phyloP scores from a whole-genome alignment of 768 basidiomycete genomes.

The Lentinula raphanica region DNA sequence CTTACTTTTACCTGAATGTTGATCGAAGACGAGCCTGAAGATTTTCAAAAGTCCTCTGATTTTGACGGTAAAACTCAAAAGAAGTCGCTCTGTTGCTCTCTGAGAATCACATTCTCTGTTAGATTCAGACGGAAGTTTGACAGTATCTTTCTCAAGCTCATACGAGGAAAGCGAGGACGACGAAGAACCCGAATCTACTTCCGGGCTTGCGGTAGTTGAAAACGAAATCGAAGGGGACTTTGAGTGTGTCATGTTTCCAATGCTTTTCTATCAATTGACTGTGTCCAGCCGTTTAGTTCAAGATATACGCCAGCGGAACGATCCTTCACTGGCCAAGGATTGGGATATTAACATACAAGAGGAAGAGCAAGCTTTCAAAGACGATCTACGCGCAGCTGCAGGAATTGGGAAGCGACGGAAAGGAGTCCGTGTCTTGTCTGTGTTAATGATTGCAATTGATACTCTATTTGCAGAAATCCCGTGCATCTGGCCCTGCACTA shows the following conservation, averaged over 20 bases:
- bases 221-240: conserved; percentile 53
- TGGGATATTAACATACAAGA: conserved; percentile 76
- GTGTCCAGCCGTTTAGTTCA: conserved; percentile 57
- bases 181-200: conserved; percentile 6
- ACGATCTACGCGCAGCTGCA: conserved; percentile 69
- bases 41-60: neutral
- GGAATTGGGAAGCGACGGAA: conserved; percentile 58
- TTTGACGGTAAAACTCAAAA: neutral
- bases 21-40: neutral
- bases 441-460: neutral
- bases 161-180: conserved; percentile 31
- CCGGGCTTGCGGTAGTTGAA: conserved; percentile 20
- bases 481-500: conserved; percentile 44
- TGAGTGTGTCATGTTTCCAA: conserved; percentile 29
- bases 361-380: conserved; percentile 61
- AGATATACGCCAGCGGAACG: conserved; percentile 53
- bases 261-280: neutral
- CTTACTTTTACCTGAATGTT: neutral
- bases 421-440: conserved; percentile 31
- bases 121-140: neutral
- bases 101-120: neutral
- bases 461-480: conserved; percentile 32
- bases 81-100: too few relatives aligned
- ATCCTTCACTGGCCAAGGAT: conserved; percentile 47
- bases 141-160: neutral